A percentile compares a stretch with the other conserved stretches of the same genome.
Conservation (phyloP, 768 basidiomycete genomes). For the Phanerodontia chrysosporium region DNA sequence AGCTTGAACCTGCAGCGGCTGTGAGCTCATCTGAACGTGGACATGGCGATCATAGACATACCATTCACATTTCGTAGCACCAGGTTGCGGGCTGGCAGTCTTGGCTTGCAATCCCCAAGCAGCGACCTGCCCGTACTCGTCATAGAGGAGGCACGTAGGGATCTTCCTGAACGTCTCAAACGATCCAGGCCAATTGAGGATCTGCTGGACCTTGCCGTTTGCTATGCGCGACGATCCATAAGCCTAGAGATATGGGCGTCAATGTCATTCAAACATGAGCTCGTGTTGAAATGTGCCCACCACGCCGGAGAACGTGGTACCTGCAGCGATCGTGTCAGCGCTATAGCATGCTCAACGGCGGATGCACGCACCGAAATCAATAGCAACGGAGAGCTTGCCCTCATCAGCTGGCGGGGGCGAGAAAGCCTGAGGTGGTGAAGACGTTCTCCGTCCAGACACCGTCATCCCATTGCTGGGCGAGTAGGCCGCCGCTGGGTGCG, state of each 20-base stretch:
- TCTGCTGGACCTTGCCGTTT: conserved; percentile 76
- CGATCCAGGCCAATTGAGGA: conserved; percentile 82
- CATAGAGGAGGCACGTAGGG: conserved; percentile 79
- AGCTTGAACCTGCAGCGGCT: conserved; percentile 66
- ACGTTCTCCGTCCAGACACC: conserved; percentile 15
- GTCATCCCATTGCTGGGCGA: conserved; percentile 14
- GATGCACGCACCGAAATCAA: conserved; percentile 65
- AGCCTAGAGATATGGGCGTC: conserved; percentile 42
- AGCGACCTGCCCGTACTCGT: conserved; percentile 64
- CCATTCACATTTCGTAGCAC: conserved; percentile 59
- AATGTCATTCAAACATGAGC: not conserved
- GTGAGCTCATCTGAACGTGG: not conserved
- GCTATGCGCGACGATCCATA: conserved; percentile 85
- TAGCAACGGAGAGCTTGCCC: conserved; percentile 78
- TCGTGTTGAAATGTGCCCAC: conserved; percentile 33
- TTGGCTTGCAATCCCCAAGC: conserved; percentile 90
- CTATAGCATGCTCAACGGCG: not conserved
- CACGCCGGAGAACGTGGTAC: conserved; percentile 85
- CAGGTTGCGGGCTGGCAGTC: conserved; percentile 65
- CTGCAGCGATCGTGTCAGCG: conserved; percentile 33
- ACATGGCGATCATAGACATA: conserved; percentile 17
- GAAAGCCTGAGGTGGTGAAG: conserved; percentile 19
- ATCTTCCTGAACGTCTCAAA: conserved; percentile 84
- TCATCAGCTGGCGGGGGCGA: conserved; percentile 39
- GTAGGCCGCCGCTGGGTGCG: conserved; percentile 29